Conservation (phyloP, 495 filamentous ascomycete genomes). For the Penicillium antarcticum region DNA sequence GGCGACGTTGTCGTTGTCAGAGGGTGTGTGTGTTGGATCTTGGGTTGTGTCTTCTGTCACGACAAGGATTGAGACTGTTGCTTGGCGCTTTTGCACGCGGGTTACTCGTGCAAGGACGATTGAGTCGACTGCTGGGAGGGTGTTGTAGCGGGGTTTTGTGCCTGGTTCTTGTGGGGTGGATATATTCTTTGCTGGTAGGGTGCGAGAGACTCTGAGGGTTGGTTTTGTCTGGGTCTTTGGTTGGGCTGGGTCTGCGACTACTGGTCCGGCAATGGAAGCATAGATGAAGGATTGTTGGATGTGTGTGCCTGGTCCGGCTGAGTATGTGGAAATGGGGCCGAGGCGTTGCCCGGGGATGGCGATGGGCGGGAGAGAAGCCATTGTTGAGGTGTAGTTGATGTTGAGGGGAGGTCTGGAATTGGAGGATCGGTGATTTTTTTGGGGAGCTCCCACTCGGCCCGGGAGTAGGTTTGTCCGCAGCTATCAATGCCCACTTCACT, state of each 20-base stretch:
- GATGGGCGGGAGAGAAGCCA: slow-evolving; percentile 28
- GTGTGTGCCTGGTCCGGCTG: slow-evolving; percentile 78
- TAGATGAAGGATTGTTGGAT: slow-evolving; percentile 66
- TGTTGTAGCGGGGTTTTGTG: slow-evolving; percentile 49
- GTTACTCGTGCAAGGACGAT: slow-evolving; percentile 81
- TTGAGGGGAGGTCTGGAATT: neutral
- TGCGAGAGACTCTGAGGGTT: slow-evolving; percentile 52
- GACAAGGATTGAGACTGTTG: slow-evolving; percentile 75
- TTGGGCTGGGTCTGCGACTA: slow-evolving; percentile 47
- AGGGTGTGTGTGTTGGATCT: slow-evolving; percentile 30
- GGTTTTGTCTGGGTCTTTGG: slow-evolving; percentile 52
- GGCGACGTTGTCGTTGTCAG: slow-evolving; percentile 50
- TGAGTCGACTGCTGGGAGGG: slow-evolving; percentile 76
- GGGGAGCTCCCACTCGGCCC: slow-evolving; percentile 9
- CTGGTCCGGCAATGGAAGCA: slow-evolving; percentile 65
- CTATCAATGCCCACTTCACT: neutral
- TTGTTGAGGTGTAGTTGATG: neutral
- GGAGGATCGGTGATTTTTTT: slow-evolving; percentile 12
- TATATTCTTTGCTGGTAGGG: slow-evolving; percentile 2
- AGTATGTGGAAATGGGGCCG: slow-evolving; percentile 59
- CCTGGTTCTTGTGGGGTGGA: slow-evolving; percentile 20
- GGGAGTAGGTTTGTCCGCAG: slow-evolving; percentile 19
- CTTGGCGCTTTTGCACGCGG: slow-evolving; percentile 78
- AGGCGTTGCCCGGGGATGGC: slow-evolving; percentile 73
- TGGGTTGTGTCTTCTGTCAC: slow-evolving; percentile 58